Base-by-base conservation (phyloP, 441 rosid species). In the Pelargonium cotyledonis region DNA sequence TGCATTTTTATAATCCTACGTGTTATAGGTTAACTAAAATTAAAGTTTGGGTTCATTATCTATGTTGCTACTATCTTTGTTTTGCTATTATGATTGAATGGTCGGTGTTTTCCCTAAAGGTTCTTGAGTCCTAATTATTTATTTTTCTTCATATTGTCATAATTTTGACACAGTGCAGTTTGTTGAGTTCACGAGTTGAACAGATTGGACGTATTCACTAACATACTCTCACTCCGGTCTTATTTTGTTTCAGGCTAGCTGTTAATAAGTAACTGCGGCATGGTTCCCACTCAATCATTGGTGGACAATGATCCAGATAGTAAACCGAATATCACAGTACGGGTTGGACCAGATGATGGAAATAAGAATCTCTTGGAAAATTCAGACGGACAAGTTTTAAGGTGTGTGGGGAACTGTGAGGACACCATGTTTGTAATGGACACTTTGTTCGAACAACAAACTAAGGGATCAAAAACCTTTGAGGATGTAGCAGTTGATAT, bases 401-500 rank as follows among this genome's bases (percentile, higher is more conserved):
- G 53, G 57, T 73, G 83, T 72, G 46, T 73, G 65, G 67, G 65
- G 35, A 77, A 77, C 14, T 68, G 75, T 6, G 77, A 74, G 46
- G 81, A 80, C 68, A 75, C 55, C 29, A 68, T 73, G 40, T 19
- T 23, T 18, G 60, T 19, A 67, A 74, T 46, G 74, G 78, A 67
- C 40, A 38, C 67, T 75, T 23, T 63, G 72, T 70, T 70, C 49
- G 73, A 70, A 18, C 73, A 35, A 60, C 71, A 76, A 74, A 72
- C 66, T 47, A 69, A 21, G 68, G 72, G 66, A 63, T 70, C 78
- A 15, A 76, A 75, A 55, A 67, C 77, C 51, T 67, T 71, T 26
- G 88, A 86, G 74, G 84, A 84, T 55, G 62, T 84, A 62, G 85
- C 81, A 47, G 82, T 92, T 81, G 91, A 92, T 68, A 72, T 92